Percentiles rank a stretch among this genome's conserved stretches.
Evolutionary conservation across 2,329 filamentous ascomycete genomes (phyloP).

Genomic region (Exophiala bonariae): DNA sequence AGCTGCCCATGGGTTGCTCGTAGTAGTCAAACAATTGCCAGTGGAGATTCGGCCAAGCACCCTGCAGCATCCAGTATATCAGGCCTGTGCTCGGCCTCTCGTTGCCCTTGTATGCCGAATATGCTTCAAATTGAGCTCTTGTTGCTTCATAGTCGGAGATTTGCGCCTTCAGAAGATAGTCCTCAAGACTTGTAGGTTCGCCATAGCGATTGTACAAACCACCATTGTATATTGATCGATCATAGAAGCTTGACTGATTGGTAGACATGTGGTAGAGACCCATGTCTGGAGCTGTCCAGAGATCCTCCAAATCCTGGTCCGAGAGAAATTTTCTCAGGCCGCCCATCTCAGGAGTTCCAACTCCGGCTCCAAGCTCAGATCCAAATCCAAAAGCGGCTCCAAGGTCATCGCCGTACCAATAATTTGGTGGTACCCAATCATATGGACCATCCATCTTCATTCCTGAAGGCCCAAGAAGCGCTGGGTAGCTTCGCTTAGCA

Average conservation of each 20-base stretch:
- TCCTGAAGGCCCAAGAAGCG: conserved; percentile 54
- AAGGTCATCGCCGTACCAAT: conserved; percentile 58
- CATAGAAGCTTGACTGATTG: conserved; percentile 55
- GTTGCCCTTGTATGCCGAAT: conserved; percentile 51
- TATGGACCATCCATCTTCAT: conserved; percentile 69
- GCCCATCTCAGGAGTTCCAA: conserved; percentile 59
- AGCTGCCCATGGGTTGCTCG: conserved; percentile 57
- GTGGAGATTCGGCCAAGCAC: conserved; percentile 64
- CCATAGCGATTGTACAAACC: conserved; percentile 57
- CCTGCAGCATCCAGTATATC: conserved; percentile 69
- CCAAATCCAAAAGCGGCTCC: conserved; percentile 65
- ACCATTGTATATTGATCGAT: conserved; percentile 58
- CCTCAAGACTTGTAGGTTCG: conserved; percentile 50
- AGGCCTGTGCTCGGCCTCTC: conserved; percentile 57
- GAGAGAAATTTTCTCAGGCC: conserved; percentile 58
- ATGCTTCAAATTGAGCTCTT: conserved; percentile 60
- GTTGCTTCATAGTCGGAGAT: conserved; percentile 67
- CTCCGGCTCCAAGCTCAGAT: conserved; percentile 62
- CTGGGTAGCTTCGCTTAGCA: conserved; percentile 54
- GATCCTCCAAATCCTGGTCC: conserved; percentile 49
- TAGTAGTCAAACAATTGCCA: conserved; percentile 68
- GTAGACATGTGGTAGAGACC: conserved; percentile 62
- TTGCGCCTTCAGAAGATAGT: conserved; percentile 62
- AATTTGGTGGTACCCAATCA: conserved; percentile 66
- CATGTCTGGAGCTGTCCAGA: conserved; percentile 58